Evolutionary conservation across 176 grass and related monocot genomes (phyloP).

Genomic region (Rhynchospora tenuis): DNA sequence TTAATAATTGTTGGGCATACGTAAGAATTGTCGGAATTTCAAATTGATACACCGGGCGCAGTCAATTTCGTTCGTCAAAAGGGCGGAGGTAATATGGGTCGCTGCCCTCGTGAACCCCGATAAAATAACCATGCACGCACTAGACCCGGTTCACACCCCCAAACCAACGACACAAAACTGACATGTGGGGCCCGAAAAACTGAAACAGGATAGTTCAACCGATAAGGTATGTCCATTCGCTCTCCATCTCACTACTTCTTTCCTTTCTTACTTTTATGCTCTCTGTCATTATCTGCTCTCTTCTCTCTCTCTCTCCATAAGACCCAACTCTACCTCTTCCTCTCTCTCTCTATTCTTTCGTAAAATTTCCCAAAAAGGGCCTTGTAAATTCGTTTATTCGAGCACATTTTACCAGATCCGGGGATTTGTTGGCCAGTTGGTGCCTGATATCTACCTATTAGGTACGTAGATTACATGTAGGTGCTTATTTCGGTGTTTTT

Average conservation of each 20-base stretch:
- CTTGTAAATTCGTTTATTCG: constrained; percentile 13
- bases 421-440: neutral
- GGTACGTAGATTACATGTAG: constrained; percentile 17
- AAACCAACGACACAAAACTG: neutral
- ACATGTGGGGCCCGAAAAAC: neutral
- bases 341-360: neutral
- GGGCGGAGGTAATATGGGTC: constrained; percentile 10
- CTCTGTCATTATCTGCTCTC: constrained; percentile 33
- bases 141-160: constrained; percentile 1
- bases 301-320: constrained; percentile 1
- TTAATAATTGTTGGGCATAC: neutral
- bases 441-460: neutral
- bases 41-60: constrained; percentile 18
- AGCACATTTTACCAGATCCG: constrained; percentile 27
- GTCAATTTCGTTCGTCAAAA: neutral
- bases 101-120: constrained; percentile 27
- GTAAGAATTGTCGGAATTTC: neutral
- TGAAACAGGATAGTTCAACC: neutral
- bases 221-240: constrained; percentile 19
- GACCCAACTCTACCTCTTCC: neutral
- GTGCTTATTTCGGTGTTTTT: neutral
- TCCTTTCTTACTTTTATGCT: constrained; percentile 28
- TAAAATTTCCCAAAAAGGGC: constrained; percentile 15
- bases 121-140: neutral
- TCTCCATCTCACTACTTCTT: constrained; percentile 14